These are phyloP conservation scores for Scutellaria baicalensis DNA, from an alignment of 257 asterid species.

Conservation along the genomic window DNA sequence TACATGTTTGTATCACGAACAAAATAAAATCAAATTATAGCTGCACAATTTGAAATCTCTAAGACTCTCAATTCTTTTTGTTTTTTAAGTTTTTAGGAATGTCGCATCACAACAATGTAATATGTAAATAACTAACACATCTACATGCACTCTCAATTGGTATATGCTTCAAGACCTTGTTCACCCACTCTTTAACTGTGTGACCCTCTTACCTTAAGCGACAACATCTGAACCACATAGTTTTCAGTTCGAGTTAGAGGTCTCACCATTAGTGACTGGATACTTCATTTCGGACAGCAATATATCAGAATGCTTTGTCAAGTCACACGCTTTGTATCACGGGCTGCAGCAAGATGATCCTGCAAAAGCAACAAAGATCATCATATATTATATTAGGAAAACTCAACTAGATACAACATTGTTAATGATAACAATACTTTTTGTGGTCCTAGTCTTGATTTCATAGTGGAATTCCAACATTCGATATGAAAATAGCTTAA, in stretches of 20 bases:
- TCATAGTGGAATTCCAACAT: too few species aligned
- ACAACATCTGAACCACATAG: neutral
- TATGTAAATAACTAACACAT: neutral
- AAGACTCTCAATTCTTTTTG: neutral
- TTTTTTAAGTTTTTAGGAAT: neutral
- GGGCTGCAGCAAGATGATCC: slow-evolving; percentile 95
- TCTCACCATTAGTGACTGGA: neutral
- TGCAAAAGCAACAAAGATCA: slow-evolving; percentile 29
- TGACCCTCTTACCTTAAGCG: slow-evolving; percentile 7
- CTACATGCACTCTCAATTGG: slow-evolving; percentile 2
- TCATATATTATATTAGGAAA: neutral
- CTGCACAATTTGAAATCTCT: slow-evolving; percentile 14
- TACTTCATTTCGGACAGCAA: slow-evolving; percentile 5
- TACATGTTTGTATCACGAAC: slow-evolving; percentile 9
- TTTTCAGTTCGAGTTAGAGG: neutral
- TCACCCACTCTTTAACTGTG: neutral
- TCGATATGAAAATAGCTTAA: neutral
- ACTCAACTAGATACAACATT: neutral
- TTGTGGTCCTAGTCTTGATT: neutral
- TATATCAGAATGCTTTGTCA: slow-evolving; percentile 20
- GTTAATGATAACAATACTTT: neutral
- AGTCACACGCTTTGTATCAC: slow-evolving; percentile 63
- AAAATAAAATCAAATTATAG: slow-evolving; percentile 4
- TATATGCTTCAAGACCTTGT: neutral
- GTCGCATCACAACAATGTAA: slow-evolving; percentile 5